Evolutionary conservation across 257 asterid species (phyloP).

Genomic region (Forsythia suspensa): DNA sequence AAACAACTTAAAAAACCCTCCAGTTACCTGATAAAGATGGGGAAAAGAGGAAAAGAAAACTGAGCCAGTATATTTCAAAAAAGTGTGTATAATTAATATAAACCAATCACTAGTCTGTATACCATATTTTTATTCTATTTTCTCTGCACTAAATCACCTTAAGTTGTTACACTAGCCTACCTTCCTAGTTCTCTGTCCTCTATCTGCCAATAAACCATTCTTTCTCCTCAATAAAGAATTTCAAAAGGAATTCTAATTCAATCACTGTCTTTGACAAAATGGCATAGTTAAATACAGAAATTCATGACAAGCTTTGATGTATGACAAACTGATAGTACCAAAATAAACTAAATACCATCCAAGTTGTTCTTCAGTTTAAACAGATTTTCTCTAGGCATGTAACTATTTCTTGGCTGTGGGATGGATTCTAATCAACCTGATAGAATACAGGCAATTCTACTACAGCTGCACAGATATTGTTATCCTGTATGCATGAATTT

Average conservation of each 20-base stretch:
- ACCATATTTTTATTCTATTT: background rate
- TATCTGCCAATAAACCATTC: background rate
- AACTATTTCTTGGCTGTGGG: background rate
- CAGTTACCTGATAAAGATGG: background rate
- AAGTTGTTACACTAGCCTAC: background rate
- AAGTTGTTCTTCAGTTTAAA: background rate
- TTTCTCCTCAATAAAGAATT: background rate
- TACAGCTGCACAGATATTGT: background rate
- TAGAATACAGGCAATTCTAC: background rate
- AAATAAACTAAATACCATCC: background rate
- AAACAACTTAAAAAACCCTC: constrained; percentile 5
- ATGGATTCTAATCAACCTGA: background rate
- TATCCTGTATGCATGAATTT: background rate
- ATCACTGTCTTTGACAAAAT: background rate
- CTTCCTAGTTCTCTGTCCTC: background rate
- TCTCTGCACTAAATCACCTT: background rate
- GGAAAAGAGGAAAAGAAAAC: background rate
- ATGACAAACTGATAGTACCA: background rate
- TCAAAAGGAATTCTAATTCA: background rate
- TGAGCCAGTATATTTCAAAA: background rate
- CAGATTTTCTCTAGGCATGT: background rate
- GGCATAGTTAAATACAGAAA: background rate
- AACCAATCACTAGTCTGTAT: constrained; percentile 5
- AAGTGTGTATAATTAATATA: background rate
- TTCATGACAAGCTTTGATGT: background rate